Conservation (phyloP, 805 yeast genomes). For the Metschnikowia peoriensis region DNA sequence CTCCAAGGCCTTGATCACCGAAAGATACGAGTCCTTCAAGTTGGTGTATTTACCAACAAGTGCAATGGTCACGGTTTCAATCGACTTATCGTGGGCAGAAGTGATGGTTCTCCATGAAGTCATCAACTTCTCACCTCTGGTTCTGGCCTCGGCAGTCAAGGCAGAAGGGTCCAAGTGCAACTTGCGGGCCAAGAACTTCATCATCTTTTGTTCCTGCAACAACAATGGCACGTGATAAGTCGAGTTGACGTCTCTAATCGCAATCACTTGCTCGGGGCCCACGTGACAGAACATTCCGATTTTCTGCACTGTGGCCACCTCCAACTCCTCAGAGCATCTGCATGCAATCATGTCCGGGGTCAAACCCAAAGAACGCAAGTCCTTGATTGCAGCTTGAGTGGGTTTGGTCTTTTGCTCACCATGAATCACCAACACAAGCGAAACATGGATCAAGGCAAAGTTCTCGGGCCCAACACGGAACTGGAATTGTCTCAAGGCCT, state of each 20-base stretch:
- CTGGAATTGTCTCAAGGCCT: conserved; percentile 98
- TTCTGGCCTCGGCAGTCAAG: conserved; percentile 45
- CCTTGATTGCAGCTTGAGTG: conserved; percentile 98
- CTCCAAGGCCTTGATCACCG: conserved; percentile 93
- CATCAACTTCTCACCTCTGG: conserved; percentile 70
- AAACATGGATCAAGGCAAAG: conserved; percentile 94
- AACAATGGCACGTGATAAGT: conserved; percentile 96
- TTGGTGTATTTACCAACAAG: conserved; percentile 97
- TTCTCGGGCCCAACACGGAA: conserved; percentile 93
- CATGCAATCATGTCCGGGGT: conserved; percentile 97
- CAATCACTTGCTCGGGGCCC: conserved; percentile 96
- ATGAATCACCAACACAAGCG: conserved; percentile 94
- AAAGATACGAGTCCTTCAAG: conserved; percentile 90
- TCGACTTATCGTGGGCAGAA: conserved; percentile 73
- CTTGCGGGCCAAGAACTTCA: conserved; percentile 68
- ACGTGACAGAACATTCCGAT: conserved; percentile 99
- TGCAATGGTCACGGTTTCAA: conserved; percentile 88
- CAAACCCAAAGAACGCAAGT: conserved; percentile 90
- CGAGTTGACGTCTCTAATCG: conserved; percentile 94
- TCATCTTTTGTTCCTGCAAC: conserved; percentile 81
- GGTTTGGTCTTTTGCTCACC: conserved; percentile 99
- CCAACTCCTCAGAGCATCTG: conserved; percentile 85
- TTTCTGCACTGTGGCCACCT: conserved; percentile 83
- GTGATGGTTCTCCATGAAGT: conserved; percentile 80
- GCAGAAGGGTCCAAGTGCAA: conserved; percentile 53